Evolutionary conservation across 2,329 filamentous ascomycete species (phyloP).

Genomic region (Aspergillus unguis): DNA sequence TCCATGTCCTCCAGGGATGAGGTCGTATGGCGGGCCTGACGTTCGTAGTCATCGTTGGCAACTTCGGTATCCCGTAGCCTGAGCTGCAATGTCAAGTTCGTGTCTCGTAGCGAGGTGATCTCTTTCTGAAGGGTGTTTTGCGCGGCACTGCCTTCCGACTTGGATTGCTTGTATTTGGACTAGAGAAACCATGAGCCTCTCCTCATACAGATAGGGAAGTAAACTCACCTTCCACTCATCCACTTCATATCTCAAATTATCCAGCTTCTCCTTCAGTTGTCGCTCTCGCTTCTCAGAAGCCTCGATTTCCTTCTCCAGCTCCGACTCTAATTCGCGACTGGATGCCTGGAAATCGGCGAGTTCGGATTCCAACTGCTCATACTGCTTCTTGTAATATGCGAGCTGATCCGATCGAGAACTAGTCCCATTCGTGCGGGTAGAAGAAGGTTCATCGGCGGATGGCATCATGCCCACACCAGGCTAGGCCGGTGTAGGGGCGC

Average conservation of each 20-base stretch:
- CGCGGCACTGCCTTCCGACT: conserved; percentile 77
- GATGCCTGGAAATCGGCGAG: conserved; percentile 91
- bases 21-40: conserved; percentile 90
- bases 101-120: conserved; percentile 83
- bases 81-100: conserved; percentile 75
- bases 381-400: conserved; percentile 92
- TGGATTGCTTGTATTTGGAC: conserved; percentile 95
- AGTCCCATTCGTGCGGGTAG: conserved; percentile 39
- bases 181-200: conserved; percentile 35
- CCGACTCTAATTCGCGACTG: conserved; percentile 88
- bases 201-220: not conserved
- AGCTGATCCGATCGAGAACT: conserved; percentile 67
- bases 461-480: conserved; percentile 34
- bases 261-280: conserved; percentile 79
- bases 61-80: conserved; percentile 93
- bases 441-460: conserved; percentile 35
- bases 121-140: conserved; percentile 91
- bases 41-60: conserved; percentile 96
- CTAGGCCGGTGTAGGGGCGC: conserved; percentile 17
- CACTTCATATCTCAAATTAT: conserved; percentile 79
- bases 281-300: conserved; percentile 91
- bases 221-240: conserved; percentile 93
- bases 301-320: conserved; percentile 94
- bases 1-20: conserved; percentile 96
- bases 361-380: conserved; percentile 87